Base-by-base conservation (phyloP, 1,284 basidiomycete species). In the Vanrija humicola region DNA sequence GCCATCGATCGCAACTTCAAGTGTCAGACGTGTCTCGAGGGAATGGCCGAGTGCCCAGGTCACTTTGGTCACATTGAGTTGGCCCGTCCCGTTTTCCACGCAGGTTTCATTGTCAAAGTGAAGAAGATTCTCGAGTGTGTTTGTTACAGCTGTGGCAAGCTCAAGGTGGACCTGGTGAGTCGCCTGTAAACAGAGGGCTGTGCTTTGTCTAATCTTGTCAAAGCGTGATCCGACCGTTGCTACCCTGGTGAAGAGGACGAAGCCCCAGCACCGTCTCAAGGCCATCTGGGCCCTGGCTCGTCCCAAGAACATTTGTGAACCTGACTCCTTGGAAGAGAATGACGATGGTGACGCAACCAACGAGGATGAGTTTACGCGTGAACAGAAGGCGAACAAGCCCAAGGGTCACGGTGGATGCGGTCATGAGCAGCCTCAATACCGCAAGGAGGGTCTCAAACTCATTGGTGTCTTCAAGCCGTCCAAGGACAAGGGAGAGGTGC, bases 91-190 rank as follows among this genome's bases (percentile, higher is more conserved):
- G 93, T 97, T 29, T 98, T 94, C 73, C 95, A 98, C 76, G 90
- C 92, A 75, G 96, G 96, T 50, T 99, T 98, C 80, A 86, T 98
- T 69, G 84, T 90, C 77, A 98, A 98, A 85, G 93, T 98, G 76
- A 99, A 99, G 82, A 98, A 99, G 83, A 97, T 99, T 70, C 80
- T 98, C 79, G 96, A 99, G 82, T 90, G 89, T 79, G 91, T 98
- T 67, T 98, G 96, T 82, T 90, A 94, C 69, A 94, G 95, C 74
- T 99, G 96, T 78, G 96, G 96, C 70, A 96, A 90, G 79, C 83
- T 98, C 66, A 98, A 97, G 82, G 89, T 89, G 64, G 93, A 97
- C 79, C 86, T 86, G 82, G 90, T 94, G 84, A 88, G 90, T 90
- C 73, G 19, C 23, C 10, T 7, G 28, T 25, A 12, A 18, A 15